Conservation (phyloP, 2,329 filamentous ascomycete genomes). For the Coniochaeta hoffmannii region DNA sequence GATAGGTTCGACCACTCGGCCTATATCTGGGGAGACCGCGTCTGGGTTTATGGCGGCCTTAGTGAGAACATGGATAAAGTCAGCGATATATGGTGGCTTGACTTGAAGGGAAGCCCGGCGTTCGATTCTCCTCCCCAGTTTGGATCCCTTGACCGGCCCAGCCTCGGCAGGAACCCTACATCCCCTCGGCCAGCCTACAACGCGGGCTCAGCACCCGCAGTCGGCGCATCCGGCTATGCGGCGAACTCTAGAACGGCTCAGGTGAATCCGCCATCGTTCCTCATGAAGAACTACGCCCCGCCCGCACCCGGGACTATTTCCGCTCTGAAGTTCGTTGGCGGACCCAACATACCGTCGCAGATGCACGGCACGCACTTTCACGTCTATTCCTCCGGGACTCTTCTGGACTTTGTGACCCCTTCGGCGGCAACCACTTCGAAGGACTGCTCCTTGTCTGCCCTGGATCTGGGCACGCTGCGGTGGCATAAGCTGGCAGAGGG, state of each 20-base stretch:
- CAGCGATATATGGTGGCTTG: slow-evolving; percentile 95
- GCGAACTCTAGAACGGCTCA: slow-evolving; percentile 62
- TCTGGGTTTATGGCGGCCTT: slow-evolving; percentile 95
- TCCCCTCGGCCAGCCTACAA: slow-evolving; percentile 47
- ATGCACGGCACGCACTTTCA: slow-evolving; percentile 93
- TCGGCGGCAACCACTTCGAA: slow-evolving; percentile 78
- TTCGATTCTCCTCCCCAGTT: slow-evolving; percentile 64
- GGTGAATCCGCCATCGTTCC: slow-evolving; percentile 58
- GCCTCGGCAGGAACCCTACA: slow-evolving; percentile 30
- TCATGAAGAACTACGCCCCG: slow-evolving; percentile 67
- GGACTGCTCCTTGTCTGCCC: slow-evolving; percentile 82
- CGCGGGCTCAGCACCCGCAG: slow-evolving; percentile 39
- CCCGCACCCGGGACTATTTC: slow-evolving; percentile 86
- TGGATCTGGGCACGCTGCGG: slow-evolving; percentile 78
- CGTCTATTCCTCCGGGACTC: slow-evolving; percentile 83
- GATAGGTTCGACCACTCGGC: slow-evolving; percentile 91
- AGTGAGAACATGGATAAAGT: slow-evolving; percentile 96
- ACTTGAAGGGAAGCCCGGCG: slow-evolving; percentile 82
- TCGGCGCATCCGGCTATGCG: slow-evolving; percentile 57
- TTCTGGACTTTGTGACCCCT: slow-evolving; percentile 91
- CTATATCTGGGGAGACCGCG: slow-evolving; percentile 83
- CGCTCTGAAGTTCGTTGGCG: slow-evolving; percentile 81
- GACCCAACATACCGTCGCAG: slow-evolving; percentile 78
- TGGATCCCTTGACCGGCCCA: slow-evolving; percentile 41
- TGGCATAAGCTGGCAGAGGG: slow-evolving; percentile 97